Evolutionary conservation across 2,329 filamentous ascomycete genomes (phyloP), one percentile per base, ranked within the genome.

Genomic region (Colletotrichum euphorbiae): DNA sequence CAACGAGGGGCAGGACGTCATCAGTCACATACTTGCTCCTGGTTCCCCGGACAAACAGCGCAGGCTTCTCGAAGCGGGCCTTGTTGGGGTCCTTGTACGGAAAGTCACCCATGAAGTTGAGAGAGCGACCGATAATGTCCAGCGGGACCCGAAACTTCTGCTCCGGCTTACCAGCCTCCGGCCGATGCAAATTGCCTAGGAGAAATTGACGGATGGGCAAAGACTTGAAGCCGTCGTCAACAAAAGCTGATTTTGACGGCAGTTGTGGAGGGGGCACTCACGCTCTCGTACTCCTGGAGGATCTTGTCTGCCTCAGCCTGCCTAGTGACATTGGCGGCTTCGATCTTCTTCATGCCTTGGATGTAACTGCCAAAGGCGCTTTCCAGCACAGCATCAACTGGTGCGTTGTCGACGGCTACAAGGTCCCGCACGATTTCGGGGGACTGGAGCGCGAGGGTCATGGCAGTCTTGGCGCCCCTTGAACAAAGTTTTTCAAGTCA

Each of bases 381-480:
- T 70, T 88, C 86, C 3, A 98, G 84, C 0, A 87, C 86, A 13
- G 91, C 92, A 76, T 97, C 93, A 8, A 97, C 85, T 2, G 95
- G 95, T 4, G 94, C 93, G 76, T 98, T 98, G 81, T 98, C 95
- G 12, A 98, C 94, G 2, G 93, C 86, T 31, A 98, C 86, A 58
- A 98, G 82, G 73, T 91, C 88, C 15, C 85, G 83, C 67, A 97
- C 85, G 3, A 89, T 81, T 6, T 87, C 82, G 0, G 93, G 93
- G 1, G 88, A 85, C 48, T 86, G 83, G 40, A 98, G 86, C 3
- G 93, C 93, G 67, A 98, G 83, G 0, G 91, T 85, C 95, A 98
- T 98, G 73, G 93, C 93, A 2, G 91, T 90, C 83, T 98, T 98
- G 52, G 95, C 95, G 71, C 96, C 95, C 91, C 90, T 92, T 66